Conservation (phyloP, 768 basidiomycete species). For the Suillus subluteus region DNA sequence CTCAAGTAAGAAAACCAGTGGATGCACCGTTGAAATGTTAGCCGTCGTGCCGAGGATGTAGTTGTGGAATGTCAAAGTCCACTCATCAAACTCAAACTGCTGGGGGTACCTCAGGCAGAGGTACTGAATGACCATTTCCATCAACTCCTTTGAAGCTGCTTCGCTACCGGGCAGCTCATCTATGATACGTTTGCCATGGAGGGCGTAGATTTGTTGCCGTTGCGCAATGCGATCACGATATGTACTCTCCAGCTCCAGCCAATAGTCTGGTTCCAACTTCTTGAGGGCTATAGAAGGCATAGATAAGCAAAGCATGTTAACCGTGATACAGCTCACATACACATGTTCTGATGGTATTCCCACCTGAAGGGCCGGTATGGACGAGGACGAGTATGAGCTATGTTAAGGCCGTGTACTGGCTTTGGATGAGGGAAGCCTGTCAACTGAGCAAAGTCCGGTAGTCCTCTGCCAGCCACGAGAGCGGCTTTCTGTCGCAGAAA, state of each 20-base stretch:
- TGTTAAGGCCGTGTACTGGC: slow-evolving; percentile 46
- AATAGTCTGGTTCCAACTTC: slow-evolving; percentile 55
- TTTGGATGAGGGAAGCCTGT: slow-evolving; percentile 48
- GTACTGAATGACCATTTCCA: slow-evolving; percentile 60
- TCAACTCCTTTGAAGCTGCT: slow-evolving; percentile 51
- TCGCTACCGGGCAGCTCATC: slow-evolving; percentile 53
- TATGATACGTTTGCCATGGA: slow-evolving; percentile 45
- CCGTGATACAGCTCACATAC: slow-evolving; percentile 28
- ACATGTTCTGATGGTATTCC: slow-evolving; percentile 61
- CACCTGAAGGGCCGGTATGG: slow-evolving; percentile 62
- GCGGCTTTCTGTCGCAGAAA: slow-evolving; percentile 3
- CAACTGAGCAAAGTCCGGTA: slow-evolving; percentile 45
- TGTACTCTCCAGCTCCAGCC: slow-evolving; percentile 60
- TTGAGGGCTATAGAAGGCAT: slow-evolving; percentile 39
- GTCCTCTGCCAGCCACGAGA: slow-evolving; percentile 12
- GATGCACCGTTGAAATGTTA: slow-evolving; percentile 35
- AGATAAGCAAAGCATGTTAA: not conserved
- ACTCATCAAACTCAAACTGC: slow-evolving; percentile 45
- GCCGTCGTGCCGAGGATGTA: slow-evolving; percentile 40
- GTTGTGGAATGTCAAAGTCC: slow-evolving; percentile 45
- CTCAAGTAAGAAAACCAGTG: slow-evolving; percentile 49
- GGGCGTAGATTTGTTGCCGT: slow-evolving; percentile 41
- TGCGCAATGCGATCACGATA: slow-evolving; percentile 48
- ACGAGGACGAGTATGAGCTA: slow-evolving; percentile 46
- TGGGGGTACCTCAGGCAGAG: slow-evolving; percentile 60